Evolutionary conservation across 2,329 filamentous ascomycete species (phyloP).

Genomic region (Curvularia sp.): DNA sequence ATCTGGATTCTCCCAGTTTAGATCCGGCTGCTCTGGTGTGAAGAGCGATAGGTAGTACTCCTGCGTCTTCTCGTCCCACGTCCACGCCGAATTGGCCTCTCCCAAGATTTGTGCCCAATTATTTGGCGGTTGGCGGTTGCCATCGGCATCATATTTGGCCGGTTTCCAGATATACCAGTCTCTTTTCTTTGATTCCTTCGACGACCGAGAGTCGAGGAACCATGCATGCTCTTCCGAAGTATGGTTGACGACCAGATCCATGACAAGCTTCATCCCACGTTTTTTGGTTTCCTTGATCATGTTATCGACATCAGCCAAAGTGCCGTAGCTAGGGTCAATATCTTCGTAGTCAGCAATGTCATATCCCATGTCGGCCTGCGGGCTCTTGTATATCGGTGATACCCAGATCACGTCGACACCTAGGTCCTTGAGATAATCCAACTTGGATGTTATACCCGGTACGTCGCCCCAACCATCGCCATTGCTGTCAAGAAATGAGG

Average conservation of each 20-base stretch:
- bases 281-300: conserved; percentile 49
- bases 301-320: conserved; percentile 50
- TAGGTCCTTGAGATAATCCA: conserved; percentile 63
- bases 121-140: conserved; percentile 73
- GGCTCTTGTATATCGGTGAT: conserved; percentile 55
- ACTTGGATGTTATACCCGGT: conserved; percentile 62
- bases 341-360: conserved; percentile 53
- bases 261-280: conserved; percentile 49
- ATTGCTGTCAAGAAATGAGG: conserved; percentile 66
- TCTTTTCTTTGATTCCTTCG: conserved; percentile 56
- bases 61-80: conserved; percentile 72
- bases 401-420: conserved; percentile 51
- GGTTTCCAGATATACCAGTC: conserved; percentile 65
- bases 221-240: conserved; percentile 59
- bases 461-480: conserved; percentile 65
- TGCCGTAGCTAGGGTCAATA: conserved; percentile 51
- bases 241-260: conserved; percentile 54
- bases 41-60: conserved; percentile 83
- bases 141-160: conserved; percentile 58
- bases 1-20: conserved; percentile 80
- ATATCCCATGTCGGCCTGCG: conserved; percentile 55
- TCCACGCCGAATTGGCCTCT: conserved; percentile 66
- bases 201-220: conserved; percentile 64
- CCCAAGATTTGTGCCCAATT: conserved; percentile 72
- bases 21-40: conserved; percentile 76